Base-by-base conservation (phyloP, 192 early-diverging fungal species). In the Allomyces macrogynus region DNA sequence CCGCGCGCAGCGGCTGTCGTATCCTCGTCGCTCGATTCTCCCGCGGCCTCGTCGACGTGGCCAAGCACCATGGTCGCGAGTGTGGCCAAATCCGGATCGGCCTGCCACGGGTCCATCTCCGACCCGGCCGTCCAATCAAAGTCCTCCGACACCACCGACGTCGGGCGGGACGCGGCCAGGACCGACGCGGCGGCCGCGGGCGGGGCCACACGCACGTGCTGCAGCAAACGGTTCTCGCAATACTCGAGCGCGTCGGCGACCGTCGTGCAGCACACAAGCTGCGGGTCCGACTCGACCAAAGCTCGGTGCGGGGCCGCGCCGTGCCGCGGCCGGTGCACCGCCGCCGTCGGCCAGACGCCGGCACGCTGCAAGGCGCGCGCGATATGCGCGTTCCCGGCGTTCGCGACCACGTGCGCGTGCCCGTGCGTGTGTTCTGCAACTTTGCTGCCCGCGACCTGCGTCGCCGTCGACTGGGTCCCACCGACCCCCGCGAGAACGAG, bases 231-330 rank as follows among this genome's bases (percentile, higher is more conserved):
- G 72, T 97, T 97, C 72, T 97, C 95, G 67, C 90, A 94, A 81
- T 86, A 93, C 73, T 97, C 95, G 23, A 97, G 78, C 4, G 91
- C 86, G 65, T 89, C 85, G 69, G 93, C 87, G 14, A 91, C 68
- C n/a, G 81, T 83, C 10, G 84, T 82, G 74, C 91, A 95, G 43
- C 77, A 80, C 61, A 86, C 81, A 26, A 93, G 77, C 68, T 81
- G 80, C 43, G 79, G 72, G 42, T 73, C 70, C 32, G 77, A 76
- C 22, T 63, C 60, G 20, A 22, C 14, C 10, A 63, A 26, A 25
- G 65, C 63, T 0, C 14, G 20, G 3, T 11, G 18, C 26, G 14
- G 0, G 8, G 14, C 24, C 18, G 61, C 60, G 10, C 60, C 60
- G 60, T 20, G n/a, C 40, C 70, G 67, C 23, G 66, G 72, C 10